A percentile compares a stretch with the other conserved stretches of the same genome.
These are phyloP conservation scores for Epichloe uncinata DNA, from an alignment of 2,329 filamentous ascomycete species.

Conservation along the genomic window DNA sequence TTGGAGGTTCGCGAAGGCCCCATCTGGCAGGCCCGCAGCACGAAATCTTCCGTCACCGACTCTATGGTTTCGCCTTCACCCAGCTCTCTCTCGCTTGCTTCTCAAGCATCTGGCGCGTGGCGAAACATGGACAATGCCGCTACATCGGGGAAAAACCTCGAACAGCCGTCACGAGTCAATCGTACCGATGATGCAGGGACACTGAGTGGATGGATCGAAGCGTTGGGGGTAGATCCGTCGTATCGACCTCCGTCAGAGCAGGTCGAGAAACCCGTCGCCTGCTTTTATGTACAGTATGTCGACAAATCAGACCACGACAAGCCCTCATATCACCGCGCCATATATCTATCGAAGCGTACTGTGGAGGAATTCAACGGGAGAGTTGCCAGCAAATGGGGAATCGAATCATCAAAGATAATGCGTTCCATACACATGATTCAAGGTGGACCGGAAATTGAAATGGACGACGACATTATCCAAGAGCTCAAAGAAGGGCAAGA, in stretches of 20 bases:
- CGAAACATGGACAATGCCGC: slow-evolving; percentile 42
- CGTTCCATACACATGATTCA: slow-evolving; percentile 60
- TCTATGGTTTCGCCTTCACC: slow-evolving; percentile 55
- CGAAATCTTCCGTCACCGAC: slow-evolving; percentile 42
- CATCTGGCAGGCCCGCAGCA: slow-evolving; percentile 39
- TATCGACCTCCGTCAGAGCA: slow-evolving; percentile 71
- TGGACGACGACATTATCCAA: slow-evolving; percentile 81
- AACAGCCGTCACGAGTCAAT: slow-evolving; percentile 39
- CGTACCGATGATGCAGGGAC: slow-evolving; percentile 49
- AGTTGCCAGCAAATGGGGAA: slow-evolving; percentile 65
- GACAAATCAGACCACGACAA: slow-evolving; percentile 35
- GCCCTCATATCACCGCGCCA: slow-evolving; percentile 61
- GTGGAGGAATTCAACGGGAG: slow-evolving; percentile 58
- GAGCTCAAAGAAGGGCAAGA: slow-evolving; percentile 84
- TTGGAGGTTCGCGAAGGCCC: slow-evolving; percentile 31
- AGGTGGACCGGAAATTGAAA: slow-evolving; percentile 65
- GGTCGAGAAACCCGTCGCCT: slow-evolving; percentile 61
- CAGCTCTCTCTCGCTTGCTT: slow-evolving; percentile 49
- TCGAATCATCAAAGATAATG: slow-evolving; percentile 59
- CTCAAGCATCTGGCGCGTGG: slow-evolving; percentile 42
- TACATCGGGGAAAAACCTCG: slow-evolving; percentile 28
- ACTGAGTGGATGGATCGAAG: slow-evolving; percentile 76
- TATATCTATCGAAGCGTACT: slow-evolving; percentile 72
- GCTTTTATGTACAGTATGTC: slow-evolving; percentile 64
- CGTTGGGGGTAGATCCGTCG: slow-evolving; percentile 72